phyloP scores from a whole-genome alignment of 2,329 filamentous ascomycete genomes.

The Xylariaceae sp. region DNA sequence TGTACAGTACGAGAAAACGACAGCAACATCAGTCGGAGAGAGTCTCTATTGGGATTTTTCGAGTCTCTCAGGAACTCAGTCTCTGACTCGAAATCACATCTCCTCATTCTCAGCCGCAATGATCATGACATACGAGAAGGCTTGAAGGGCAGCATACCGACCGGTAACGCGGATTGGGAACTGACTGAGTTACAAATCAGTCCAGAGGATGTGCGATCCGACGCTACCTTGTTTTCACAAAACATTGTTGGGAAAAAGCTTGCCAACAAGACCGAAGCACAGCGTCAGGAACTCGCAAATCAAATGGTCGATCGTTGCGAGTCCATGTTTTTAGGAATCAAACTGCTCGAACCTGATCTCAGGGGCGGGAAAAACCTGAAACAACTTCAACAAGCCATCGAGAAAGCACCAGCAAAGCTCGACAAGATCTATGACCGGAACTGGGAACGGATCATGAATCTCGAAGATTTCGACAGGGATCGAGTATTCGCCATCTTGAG shows the following conservation, averaged over 20 bases:
- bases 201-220: slow-evolving; percentile 22
- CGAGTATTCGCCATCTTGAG: slow-evolving; percentile 30
- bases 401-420: slow-evolving; percentile 28
- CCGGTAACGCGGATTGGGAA: not conserved
- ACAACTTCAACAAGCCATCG: slow-evolving; percentile 28
- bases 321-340: slow-evolving; percentile 35
- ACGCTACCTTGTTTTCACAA: slow-evolving; percentile 24
- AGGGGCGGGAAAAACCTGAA: slow-evolving; percentile 26
- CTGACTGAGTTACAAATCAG: slow-evolving; percentile 22
- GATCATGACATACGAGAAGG: slow-evolving; percentile 24
- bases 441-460: slow-evolving; percentile 25
- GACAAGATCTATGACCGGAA: slow-evolving; percentile 30
- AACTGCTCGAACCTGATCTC: slow-evolving; percentile 28
- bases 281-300: slow-evolving; percentile 21
- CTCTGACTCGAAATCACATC: slow-evolving; percentile 7
- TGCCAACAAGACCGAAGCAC: slow-evolving; percentile 21
- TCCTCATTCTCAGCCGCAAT: slow-evolving; percentile 29
- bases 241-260: slow-evolving; percentile 31
- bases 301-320: slow-evolving; percentile 28
- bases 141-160: not conserved
- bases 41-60: slow-evolving; percentile 19
- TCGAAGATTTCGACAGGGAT: slow-evolving; percentile 12
- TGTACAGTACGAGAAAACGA: slow-evolving; percentile 17
- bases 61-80: slow-evolving; percentile 5
- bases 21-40: not conserved